Evolutionary conservation across 345 rosid species (phyloP).

Genomic region (Eucalyptus curtisii): DNA sequence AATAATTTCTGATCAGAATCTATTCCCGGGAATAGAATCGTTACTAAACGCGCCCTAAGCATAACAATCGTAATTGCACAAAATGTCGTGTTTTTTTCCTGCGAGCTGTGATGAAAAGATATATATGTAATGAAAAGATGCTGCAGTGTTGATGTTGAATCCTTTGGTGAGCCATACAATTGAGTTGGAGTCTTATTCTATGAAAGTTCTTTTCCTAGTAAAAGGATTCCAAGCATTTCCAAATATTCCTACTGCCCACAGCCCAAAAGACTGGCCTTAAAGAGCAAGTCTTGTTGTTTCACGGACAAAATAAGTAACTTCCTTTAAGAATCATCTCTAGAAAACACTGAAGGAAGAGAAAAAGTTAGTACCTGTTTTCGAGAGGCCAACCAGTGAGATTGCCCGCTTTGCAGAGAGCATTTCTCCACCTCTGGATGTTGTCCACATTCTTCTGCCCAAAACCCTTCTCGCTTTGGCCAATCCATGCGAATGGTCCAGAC

Average conservation of each 20-base stretch:
- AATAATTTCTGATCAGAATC: too few relatives aligned
- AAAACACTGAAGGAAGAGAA: not conserved
- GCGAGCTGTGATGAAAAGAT: not conserved
- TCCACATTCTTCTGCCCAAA: not conserved
- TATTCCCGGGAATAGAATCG: too few relatives aligned
- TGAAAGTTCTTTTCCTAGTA: not conserved
- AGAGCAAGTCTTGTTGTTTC: not conserved
- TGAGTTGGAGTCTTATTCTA: not conserved
- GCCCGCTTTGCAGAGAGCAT: not conserved
- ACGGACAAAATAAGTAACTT: not conserved
- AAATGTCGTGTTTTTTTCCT: not conserved
- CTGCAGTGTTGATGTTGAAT: too few relatives aligned
- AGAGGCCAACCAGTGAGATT: not conserved
- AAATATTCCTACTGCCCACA: not conserved
- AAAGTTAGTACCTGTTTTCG: not conserved
- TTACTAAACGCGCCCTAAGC: too few relatives aligned
- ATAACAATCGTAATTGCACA: not conserved
- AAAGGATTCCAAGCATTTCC: not conserved
- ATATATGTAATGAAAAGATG: too few relatives aligned
- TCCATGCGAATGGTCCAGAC: not conserved
- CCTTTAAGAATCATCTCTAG: not conserved
- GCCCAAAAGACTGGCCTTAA: not conserved
- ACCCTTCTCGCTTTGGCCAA: not conserved
- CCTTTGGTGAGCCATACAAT: too few relatives aligned
- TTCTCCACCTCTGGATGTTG: not conserved